Conservation (phyloP, 148 eudicot species). For the Cornus kousa region DNA sequence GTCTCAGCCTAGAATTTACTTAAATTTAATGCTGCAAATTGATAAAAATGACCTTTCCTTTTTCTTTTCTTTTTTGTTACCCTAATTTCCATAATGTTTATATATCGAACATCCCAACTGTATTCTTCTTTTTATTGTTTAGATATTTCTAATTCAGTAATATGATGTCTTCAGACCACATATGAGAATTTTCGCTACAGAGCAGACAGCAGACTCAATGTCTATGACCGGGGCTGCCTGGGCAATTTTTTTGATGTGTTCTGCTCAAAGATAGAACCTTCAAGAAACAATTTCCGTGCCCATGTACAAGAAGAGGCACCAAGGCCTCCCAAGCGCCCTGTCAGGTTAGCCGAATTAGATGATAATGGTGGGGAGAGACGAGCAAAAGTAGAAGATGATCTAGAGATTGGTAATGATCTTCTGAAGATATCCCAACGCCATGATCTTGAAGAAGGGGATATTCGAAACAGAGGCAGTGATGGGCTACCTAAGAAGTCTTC, state of each 20-base stretch:
- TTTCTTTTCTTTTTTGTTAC: background rate
- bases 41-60: background rate
- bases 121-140: background rate
- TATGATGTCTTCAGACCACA: slow-evolving; percentile 54
- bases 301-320: slow-evolving; percentile 44
- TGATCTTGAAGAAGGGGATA: slow-evolving; percentile 42
- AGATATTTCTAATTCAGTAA: background rate
- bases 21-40: background rate
- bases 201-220: slow-evolving; percentile 51
- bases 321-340: slow-evolving; percentile 31
- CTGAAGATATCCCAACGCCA: slow-evolving; percentile 66
- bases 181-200: slow-evolving; percentile 69
- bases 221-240: slow-evolving; percentile 57
- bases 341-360: slow-evolving; percentile 23
- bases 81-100: too few relatives aligned
- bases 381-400: slow-evolving; percentile 71
- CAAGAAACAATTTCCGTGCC: slow-evolving; percentile 55
- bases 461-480: slow-evolving; percentile 40
- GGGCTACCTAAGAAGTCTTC: slow-evolving; percentile 32
- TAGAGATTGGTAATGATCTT: slow-evolving; percentile 61
- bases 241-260: slow-evolving; percentile 59
- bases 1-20: background rate
- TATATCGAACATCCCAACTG: background rate
- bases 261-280: slow-evolving; percentile 48
- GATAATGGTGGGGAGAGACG: slow-evolving; percentile 35